Evolutionary conservation across 2,329 filamentous ascomycete genomes (phyloP).

Genomic region (Paecilomyces dactylethromorphus): DNA sequence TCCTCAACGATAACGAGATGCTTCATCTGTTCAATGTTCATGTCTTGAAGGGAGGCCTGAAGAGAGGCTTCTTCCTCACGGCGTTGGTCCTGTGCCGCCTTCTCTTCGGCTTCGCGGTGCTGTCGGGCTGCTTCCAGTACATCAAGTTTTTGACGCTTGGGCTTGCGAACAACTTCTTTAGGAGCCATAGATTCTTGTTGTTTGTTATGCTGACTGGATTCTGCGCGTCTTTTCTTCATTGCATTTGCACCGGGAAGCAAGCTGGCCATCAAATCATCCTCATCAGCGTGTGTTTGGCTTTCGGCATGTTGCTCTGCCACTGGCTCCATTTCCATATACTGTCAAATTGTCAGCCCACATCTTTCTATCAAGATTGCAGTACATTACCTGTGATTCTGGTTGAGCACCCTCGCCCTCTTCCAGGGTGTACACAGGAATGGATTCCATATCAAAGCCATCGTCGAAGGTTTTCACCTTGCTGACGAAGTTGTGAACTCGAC

Average conservation of each 20-base stretch:
- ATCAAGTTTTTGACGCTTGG: slow-evolving; percentile 56
- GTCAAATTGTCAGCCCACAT: slow-evolving; percentile 2
- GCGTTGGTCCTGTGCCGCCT: slow-evolving; percentile 47
- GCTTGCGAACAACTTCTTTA: slow-evolving; percentile 29
- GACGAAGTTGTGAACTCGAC: slow-evolving; percentile 24
- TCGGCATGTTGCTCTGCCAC: slow-evolving; percentile 18
- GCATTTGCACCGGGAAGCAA: slow-evolving; percentile 71
- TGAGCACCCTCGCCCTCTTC: slow-evolving; percentile 14
- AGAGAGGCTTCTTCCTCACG: slow-evolving; percentile 63
- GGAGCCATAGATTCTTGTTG: slow-evolving; percentile 16
- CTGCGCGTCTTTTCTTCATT: slow-evolving; percentile 70
- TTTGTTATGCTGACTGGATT: slow-evolving; percentile 46
- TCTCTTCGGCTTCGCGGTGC: slow-evolving; percentile 48
- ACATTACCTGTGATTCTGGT: slow-evolving; percentile 10
- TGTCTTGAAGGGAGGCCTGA: slow-evolving; percentile 50
- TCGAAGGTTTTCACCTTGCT: slow-evolving; percentile 67
- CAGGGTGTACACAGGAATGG: slow-evolving; percentile 28
- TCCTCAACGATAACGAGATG: slow-evolving; percentile 70
- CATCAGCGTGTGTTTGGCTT: slow-evolving; percentile 23
- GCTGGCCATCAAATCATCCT: slow-evolving; percentile 58
- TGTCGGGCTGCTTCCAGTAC: slow-evolving; percentile 58
- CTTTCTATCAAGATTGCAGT: background rate
- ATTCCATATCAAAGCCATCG: slow-evolving; percentile 47
- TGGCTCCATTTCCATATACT: slow-evolving; percentile 16
- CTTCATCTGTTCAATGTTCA: slow-evolving; percentile 67